phyloP scores from a whole-genome alignment of 176 grass and related monocot genomes.

The Poa annua region DNA sequence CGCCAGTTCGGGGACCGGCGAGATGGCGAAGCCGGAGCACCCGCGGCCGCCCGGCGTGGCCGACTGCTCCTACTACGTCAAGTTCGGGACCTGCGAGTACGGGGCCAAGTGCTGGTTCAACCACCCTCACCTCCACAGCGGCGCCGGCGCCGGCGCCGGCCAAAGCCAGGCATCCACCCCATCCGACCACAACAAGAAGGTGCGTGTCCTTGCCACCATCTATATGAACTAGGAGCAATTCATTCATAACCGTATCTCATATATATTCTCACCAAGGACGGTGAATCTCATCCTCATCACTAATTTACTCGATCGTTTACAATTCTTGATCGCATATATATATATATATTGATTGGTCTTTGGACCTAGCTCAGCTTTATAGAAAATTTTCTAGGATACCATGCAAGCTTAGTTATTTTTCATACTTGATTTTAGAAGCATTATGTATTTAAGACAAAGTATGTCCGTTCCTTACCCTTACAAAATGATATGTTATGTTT shows the following conservation, averaged over 20 bases:
- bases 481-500: neutral
- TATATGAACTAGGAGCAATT: no score
- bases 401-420: neutral
- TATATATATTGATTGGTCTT: no score
- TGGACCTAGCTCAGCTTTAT: no score
- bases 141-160: no score
- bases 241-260: no score
- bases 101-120: constrained; percentile 24
- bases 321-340: no score
- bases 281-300: no score
- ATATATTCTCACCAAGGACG: no score
- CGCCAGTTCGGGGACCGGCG: neutral
- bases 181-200: neutral
- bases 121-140: neutral
- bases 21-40: neutral
- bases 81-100: constrained; percentile 5
- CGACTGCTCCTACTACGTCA: constrained; percentile 29
- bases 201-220: neutral
- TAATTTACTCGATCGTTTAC: no score
- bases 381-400: neutral
- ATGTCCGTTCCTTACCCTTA: neutral
- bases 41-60: constrained; percentile 1
- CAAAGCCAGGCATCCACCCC: neutral
- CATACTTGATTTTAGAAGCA: neutral
- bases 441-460: neutral